Percentiles rank a stretch among this genome's conserved stretches.
Evolutionary conservation across 192 early-diverging fungal species (phyloP).

Genomic region (Phlyctochytrium planicorne): DNA sequence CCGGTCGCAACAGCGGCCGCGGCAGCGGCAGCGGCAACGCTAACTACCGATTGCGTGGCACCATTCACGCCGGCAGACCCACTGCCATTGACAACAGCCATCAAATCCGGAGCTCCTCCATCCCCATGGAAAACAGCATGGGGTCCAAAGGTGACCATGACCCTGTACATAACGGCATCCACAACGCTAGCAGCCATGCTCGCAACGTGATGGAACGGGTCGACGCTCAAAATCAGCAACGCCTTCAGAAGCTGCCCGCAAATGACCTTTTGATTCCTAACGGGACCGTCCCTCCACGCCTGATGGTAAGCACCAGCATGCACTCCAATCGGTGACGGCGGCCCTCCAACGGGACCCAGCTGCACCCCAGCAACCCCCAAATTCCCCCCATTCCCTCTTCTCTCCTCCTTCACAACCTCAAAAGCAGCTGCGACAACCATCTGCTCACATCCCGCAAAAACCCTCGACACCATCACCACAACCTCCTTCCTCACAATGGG

Average conservation of each 20-base stretch:
- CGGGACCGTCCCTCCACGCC: conserved; percentile 9
- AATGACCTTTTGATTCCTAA: conserved; percentile 45
- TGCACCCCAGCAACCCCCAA: background rate
- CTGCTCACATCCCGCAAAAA: conserved; percentile 67
- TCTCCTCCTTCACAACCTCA: conserved; percentile 53
- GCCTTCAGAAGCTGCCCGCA: conserved; percentile 78
- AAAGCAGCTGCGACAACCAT: conserved; percentile 66
- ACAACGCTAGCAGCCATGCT: conserved; percentile 66
- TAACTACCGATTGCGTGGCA: background rate
- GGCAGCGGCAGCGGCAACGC: background rate
- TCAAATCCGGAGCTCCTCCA: background rate
- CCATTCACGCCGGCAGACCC: conserved; percentile 2
- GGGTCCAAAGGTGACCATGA: background rate
- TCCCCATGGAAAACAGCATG: background rate
- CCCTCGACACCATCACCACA: conserved; percentile 69
- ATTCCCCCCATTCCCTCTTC: background rate
- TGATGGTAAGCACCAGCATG: background rate
- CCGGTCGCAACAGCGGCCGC: background rate
- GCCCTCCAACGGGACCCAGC: background rate
- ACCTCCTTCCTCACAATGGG: conserved; percentile 90
- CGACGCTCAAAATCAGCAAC: conserved; percentile 75
- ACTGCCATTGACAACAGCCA: conserved; percentile 8
- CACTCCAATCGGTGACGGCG: background rate
- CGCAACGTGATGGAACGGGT: conserved; percentile 79
- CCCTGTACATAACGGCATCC: conserved; percentile 50